These are phyloP conservation scores for Clarireedia sp. DNA, from an alignment of 2,329 filamentous ascomycete species.

Conservation along the genomic window DNA sequence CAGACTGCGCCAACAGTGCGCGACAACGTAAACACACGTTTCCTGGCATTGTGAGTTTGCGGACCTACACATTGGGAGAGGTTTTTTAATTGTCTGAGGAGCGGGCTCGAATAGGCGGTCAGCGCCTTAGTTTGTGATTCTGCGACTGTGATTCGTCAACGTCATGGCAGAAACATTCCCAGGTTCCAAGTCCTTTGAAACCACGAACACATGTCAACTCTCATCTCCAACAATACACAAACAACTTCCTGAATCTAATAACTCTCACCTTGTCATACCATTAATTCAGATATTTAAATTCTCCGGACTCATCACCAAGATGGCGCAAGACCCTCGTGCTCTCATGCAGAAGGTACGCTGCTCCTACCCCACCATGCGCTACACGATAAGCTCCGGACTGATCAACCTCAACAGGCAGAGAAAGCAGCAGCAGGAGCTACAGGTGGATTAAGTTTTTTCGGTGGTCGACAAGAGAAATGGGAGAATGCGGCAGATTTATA, in stretches of 20 bases:
- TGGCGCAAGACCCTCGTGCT: slow-evolving; percentile 71
- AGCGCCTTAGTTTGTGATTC: neutral
- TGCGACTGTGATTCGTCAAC: no score
- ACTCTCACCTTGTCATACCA: neutral
- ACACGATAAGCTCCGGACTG: slow-evolving; percentile 14
- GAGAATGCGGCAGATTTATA: slow-evolving; percentile 84
- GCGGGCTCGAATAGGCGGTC: neutral
- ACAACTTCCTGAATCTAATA: slow-evolving; percentile 36
- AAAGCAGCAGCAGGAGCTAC: slow-evolving; percentile 68
- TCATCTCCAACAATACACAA: slow-evolving; percentile 39
- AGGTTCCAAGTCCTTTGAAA: neutral
- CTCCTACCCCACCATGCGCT: slow-evolving; percentile 25
- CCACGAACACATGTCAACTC: slow-evolving; percentile 9
- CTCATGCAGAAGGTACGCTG: slow-evolving; percentile 65
- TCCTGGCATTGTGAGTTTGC: neutral
- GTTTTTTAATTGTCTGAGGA: neutral
- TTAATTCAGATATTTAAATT: neutral
- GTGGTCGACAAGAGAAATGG: slow-evolving; percentile 78
- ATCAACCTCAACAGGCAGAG: slow-evolving; percentile 59
- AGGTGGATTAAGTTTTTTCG: slow-evolving; percentile 83
- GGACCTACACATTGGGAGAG: no score
- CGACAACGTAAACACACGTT: slow-evolving; percentile 18
- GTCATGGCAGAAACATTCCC: no score
- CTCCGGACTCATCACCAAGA: slow-evolving; percentile 30
- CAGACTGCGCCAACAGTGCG: slow-evolving; percentile 4